Base-by-base conservation (phyloP, 129 eudicot genomes). In the Flaveria brownii region DNA sequence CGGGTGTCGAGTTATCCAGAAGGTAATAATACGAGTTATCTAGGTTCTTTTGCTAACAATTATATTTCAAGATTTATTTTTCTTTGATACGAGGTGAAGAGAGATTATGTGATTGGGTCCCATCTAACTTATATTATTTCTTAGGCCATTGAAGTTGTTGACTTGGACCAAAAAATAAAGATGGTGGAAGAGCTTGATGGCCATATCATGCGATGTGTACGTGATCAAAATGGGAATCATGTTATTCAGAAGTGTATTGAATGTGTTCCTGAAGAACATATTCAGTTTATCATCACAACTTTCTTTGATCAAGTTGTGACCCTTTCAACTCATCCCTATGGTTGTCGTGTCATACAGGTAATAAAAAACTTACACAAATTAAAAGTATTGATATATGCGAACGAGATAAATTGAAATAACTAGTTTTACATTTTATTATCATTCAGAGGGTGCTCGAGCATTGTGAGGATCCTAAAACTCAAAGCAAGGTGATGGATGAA, bases 121-220 rank as follows among this genome's bases (percentile, higher is more conserved):
- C 41, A 28, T 6, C n/a, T 74, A 7, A 56, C 28, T 68, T 45
- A 18, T 7, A 42, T 69, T 41, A 2, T 22, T 9, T 28, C 50
- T 28, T 73, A 92, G 98, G 98, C 96, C 36, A 92, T 92, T 30
- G 98, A 92, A 86, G 98, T 92, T 73, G 98, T 92, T 47, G 98
- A 92, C 79, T 74, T 92, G 86, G 98, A 92, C 69, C 98, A 90
- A 73, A 92, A 92, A 83, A 89, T 92, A 39, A 87, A 88, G 77
- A 92, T 92, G 98, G 98, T 92, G 64, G 85, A 81, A 73, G 98
- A 92, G 79, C 90, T 92, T 56, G 92, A 92, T 71, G 98, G 98
- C 36, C 90, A 89, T 73, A 82, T 92, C 49, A 92, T 92, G 92
- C 91, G 96, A 8, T 92, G 98, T 83, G 98, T 90, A 26, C 96